Evolutionary conservation across 768 basidiomycete species (phyloP).

Genomic region (Crepidotus variabilis): DNA sequence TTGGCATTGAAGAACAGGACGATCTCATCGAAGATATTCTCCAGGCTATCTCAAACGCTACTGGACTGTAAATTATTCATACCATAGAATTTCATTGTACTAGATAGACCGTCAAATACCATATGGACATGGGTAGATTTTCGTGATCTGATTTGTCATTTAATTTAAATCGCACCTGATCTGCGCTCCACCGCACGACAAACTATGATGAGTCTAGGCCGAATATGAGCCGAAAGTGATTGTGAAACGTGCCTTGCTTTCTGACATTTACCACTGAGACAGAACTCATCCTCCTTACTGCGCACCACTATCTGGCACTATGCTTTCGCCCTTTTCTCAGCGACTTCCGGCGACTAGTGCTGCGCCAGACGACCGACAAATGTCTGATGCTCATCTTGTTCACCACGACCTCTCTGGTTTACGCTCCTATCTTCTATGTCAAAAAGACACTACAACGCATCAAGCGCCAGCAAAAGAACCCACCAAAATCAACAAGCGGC

Average conservation of each 20-base stretch:
- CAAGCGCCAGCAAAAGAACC: not conserved
- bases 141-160: too few species aligned
- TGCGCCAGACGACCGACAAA: not conserved
- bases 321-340: not conserved
- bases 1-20: constrained; percentile 85
- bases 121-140: too few species aligned
- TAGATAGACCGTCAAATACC: too few species aligned
- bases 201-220: too few species aligned
- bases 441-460: not conserved
- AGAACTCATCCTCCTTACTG: not conserved
- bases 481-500: not conserved
- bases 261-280: too few species aligned
- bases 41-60: constrained; percentile 43
- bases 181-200: too few species aligned
- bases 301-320: not conserved
- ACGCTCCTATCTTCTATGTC: not conserved
- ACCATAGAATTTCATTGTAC: too few species aligned
- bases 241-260: too few species aligned
- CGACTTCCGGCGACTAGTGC: not conserved
- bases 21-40: constrained; percentile 76
- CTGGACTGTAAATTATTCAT: not conserved
- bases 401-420: not conserved
- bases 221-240: too few species aligned
- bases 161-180: too few species aligned
- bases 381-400: not conserved